These are phyloP conservation scores for Cryptosporidium bovis DNA, from an alignment of 169 alveolate genomes.

Conservation along the genomic window DNA sequence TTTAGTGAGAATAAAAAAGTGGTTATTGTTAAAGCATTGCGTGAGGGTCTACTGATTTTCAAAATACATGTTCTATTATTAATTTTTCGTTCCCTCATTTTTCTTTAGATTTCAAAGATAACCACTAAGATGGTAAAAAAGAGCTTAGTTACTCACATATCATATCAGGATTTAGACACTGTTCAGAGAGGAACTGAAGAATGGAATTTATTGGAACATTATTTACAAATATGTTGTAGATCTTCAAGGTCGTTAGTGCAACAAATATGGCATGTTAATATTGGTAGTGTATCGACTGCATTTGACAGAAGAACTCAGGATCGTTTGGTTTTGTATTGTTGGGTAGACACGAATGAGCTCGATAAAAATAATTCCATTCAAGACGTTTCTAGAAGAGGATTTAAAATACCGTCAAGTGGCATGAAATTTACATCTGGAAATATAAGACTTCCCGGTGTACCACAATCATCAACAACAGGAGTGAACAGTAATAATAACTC, in stretches of 20 bases:
- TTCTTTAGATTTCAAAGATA: neutral
- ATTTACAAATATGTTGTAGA: constrained; percentile 70
- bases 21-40: too few relatives aligned
- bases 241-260: constrained; percentile 64
- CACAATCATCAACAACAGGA: constrained; percentile 30
- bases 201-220: constrained; percentile 66
- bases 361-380: constrained; percentile 88
- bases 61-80: neutral
- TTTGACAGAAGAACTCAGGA: constrained; percentile 77
- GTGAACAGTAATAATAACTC: neutral
- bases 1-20: too few relatives aligned
- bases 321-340: constrained; percentile 83
- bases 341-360: constrained; percentile 84
- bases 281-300: constrained; percentile 55
- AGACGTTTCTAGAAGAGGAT: constrained; percentile 88
- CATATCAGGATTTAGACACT: constrained; percentile 57
- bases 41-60: neutral
- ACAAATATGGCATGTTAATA: constrained; percentile 70
- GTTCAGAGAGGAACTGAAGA: constrained; percentile 74
- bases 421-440: constrained; percentile 88
- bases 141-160: constrained; percentile 58
- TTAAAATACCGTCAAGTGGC: constrained; percentile 85
- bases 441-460: constrained; percentile 81
- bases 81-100: neutral
- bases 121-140: constrained; percentile 21